Evolutionary conservation across 306 rosid species (phyloP).

Genomic region (Lathyrus tuberosus): DNA sequence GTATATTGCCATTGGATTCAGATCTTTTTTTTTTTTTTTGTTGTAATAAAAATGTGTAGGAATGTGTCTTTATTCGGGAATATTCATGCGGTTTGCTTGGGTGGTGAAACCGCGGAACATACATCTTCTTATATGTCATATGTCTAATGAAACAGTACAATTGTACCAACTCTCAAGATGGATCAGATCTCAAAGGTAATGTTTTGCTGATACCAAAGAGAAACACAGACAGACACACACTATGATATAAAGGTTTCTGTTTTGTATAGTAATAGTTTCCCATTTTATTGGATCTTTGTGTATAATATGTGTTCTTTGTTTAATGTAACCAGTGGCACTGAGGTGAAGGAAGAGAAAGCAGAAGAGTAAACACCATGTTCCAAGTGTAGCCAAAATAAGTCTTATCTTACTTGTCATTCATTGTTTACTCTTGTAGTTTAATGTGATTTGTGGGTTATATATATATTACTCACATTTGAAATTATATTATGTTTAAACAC

Average conservation of each 20-base stretch:
- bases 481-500: background rate
- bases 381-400: background rate
- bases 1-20: background rate
- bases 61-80: constrained; percentile 49
- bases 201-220: too few relatives aligned
- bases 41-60: constrained; percentile 22
- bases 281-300: too few relatives aligned
- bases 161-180: constrained; percentile 51
- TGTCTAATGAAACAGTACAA: constrained; percentile 48
- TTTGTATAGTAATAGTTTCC: too few relatives aligned
- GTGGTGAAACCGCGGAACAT: constrained; percentile 49
- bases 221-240: too few relatives aligned
- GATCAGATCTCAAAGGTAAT: constrained; percentile 42
- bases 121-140: constrained; percentile 48
- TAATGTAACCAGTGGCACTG: background rate
- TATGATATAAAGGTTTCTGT: too few relatives aligned
- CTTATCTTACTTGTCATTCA: background rate
- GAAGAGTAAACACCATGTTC: background rate
- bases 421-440: background rate
- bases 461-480: background rate
- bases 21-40: background rate
- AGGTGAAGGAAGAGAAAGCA: background rate
- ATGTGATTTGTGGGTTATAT: background rate
- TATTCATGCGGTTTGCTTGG: constrained; percentile 56
- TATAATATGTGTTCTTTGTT: background rate